Conservation (phyloP, 1,284 basidiomycete genomes). For the Cutaneotrichosporon sp. region DNA sequence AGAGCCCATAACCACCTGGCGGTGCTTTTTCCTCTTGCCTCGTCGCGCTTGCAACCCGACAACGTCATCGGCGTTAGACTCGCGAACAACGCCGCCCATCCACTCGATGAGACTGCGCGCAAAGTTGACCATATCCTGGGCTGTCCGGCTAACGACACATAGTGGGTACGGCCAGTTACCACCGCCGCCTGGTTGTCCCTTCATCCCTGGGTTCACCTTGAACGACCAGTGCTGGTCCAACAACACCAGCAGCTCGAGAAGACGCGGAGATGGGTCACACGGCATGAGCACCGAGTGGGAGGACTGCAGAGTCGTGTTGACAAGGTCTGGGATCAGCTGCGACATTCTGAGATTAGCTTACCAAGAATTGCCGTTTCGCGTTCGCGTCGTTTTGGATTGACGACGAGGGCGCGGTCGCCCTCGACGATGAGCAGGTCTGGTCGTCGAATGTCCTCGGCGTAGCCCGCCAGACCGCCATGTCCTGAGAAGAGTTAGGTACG, state of each 20-base stretch:
- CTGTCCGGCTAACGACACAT: conserved; percentile 84
- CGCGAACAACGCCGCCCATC: conserved; percentile 89
- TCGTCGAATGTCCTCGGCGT: conserved; percentile 68
- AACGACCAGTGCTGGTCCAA: conserved; percentile 98
- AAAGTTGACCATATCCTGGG: conserved; percentile 88
- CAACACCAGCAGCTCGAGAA: conserved; percentile 88
- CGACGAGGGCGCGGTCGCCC: conserved; percentile 72
- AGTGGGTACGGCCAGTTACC: conserved; percentile 59
- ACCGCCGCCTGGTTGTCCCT: background rate
- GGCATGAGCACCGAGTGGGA: conserved; percentile 85
- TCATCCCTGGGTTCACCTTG: conserved; percentile 54
- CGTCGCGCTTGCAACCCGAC: conserved; percentile 51
- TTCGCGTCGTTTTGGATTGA: conserved; percentile 83
- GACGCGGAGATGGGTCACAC: conserved; percentile 85
- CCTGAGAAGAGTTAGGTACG: conserved; percentile 48
- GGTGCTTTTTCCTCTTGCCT: conserved; percentile 53
- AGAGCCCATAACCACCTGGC: conserved; percentile 22
- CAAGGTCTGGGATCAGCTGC: conserved; percentile 58
- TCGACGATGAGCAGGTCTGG: conserved; percentile 93
- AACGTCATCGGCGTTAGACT: conserved; percentile 74
- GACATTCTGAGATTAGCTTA: conserved; percentile 44
- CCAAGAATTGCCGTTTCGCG: conserved; percentile 83
- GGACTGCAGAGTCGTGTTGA: conserved; percentile 69
- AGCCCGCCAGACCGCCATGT: conserved; percentile 51
- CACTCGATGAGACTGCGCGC: conserved; percentile 98